Evolutionary conservation across 306 rosid species (phyloP), one percentile per base, ranked within the genome.

Genomic region (Vachellia pachyceras): DNA sequence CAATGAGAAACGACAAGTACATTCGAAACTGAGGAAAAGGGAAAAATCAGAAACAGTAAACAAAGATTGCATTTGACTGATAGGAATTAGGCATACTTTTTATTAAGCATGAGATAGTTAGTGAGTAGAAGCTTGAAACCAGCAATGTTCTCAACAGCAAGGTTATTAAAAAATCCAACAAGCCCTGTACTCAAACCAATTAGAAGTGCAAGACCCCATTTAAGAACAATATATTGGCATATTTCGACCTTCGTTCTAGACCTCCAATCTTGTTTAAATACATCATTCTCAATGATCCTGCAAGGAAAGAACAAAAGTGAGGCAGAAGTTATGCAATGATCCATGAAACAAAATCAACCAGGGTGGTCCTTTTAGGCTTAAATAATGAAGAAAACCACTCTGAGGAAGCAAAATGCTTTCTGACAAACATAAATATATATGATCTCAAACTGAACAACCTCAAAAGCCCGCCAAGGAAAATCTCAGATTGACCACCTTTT

Each of bases 201-300:
- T 35, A 89, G 80, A 78, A 94, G 97, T 10, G 92, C 93, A 6
- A 94, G 82, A 3, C 87, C 77, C 98, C 98, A 94, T 77, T 91
- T 94, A 5, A 89, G 88, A 77, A 84, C 66, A 37, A 89, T 37
- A 82, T 94, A 91, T 72, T 90, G 94, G 63, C 52, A 57, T 77
- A 90, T 88, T 78, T 87, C 92, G 3, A 11, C 22, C 75, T 87
- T 91, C 55, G 63, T 90, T 71, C 83, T 87, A 58, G 95, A 82
- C 50, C 97, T 91, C 98, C 98, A 89, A 44, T 94, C 95, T 69
- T 91, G 92, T 78, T 82, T 91, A 55, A 94, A 91, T 66, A 94
- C 77, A 57, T 90, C 97, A 70, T 91, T 94, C 85, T 94, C 98
- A 42, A 85, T 69, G 61, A 94, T 94, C 88, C 98, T 94, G 76